Conservation (phyloP, 2,329 filamentous ascomycete genomes). For the Biscogniauxia marginata region DNA sequence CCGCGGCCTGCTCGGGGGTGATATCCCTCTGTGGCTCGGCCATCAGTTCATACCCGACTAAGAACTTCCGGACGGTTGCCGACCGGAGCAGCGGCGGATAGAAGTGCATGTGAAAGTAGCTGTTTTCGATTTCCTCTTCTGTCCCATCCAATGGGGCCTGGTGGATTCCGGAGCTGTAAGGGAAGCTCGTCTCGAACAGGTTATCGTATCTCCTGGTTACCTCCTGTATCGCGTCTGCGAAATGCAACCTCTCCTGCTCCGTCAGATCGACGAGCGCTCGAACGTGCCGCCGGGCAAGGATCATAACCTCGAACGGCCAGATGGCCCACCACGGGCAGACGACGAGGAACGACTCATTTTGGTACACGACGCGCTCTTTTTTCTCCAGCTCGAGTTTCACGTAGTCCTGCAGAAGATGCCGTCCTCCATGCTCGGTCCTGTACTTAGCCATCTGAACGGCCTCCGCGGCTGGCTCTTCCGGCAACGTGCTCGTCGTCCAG, state of each 20-base stretch:
- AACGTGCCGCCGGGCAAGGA: slow-evolving; percentile 81
- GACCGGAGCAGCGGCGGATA: slow-evolving; percentile 91
- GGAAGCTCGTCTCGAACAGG: slow-evolving; percentile 93
- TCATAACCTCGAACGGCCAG: slow-evolving; percentile 95
- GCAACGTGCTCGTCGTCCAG: slow-evolving; percentile 89
- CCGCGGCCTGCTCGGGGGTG: slow-evolving; percentile 91
- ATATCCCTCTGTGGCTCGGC: slow-evolving; percentile 98
- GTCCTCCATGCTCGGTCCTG: slow-evolving; percentile 65
- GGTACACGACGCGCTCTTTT: slow-evolving; percentile 80
- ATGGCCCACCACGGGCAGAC: slow-evolving; percentile 97
- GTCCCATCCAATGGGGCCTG: slow-evolving; percentile 86
- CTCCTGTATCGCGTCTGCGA: slow-evolving; percentile 84
- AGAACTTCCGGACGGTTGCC: slow-evolving; percentile 91
- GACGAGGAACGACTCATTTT: slow-evolving; percentile 81
- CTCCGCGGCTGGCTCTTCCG: slow-evolving; percentile 84
- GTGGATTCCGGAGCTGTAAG: slow-evolving; percentile 95
- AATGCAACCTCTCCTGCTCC: slow-evolving; percentile 64
- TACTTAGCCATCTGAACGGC: slow-evolving; percentile 78
- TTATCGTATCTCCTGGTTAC: slow-evolving; percentile 93
- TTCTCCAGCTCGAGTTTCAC: slow-evolving; percentile 78
- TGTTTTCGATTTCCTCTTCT: slow-evolving; percentile 79
- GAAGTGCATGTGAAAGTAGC: slow-evolving; percentile 96
- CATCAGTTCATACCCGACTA: slow-evolving; percentile 95
- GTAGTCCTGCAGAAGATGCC: slow-evolving; percentile 83
- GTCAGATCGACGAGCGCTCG: slow-evolving; percentile 81